Conservation (phyloP, 257 asterid genomes). For the Forsythia viridissima region DNA sequence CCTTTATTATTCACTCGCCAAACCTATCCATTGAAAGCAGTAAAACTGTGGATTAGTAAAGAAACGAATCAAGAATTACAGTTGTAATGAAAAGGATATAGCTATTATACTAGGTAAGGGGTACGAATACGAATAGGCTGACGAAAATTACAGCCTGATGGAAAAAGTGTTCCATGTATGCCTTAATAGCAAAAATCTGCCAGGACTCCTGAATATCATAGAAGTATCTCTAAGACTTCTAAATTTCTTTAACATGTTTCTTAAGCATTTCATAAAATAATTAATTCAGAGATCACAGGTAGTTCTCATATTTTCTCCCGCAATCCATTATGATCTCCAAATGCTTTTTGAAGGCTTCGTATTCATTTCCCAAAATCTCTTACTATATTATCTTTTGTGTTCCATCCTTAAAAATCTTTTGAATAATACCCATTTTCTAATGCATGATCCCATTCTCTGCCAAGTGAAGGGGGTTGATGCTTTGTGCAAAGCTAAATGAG, state of each 20-base stretch:
- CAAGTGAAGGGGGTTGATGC: neutral
- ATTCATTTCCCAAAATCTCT: neutral
- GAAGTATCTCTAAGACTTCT: neutral
- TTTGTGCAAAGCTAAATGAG: neutral
- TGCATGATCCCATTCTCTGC: neutral
- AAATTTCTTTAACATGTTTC: neutral
- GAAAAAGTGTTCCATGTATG: neutral
- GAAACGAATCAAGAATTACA: conserved; percentile 10
- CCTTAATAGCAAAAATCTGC: neutral
- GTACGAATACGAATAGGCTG: conserved; percentile 2
- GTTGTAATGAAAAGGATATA: neutral
- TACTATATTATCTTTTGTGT: neutral
- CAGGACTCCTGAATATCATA: neutral
- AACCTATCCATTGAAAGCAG: conserved; percentile 50
- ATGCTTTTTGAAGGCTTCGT: neutral
- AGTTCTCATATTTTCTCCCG: neutral
- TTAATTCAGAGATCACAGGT: neutral
- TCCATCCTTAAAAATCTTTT: neutral
- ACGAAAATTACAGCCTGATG: conserved; percentile 5
- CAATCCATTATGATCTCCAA: neutral
- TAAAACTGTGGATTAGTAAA: conserved; percentile 16
- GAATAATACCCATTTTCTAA: neutral
- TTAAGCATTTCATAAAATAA: neutral
- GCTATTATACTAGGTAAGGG: neutral
- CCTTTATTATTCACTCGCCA: conserved; percentile 65